Base-by-base conservation (phyloP, 2,329 filamentous ascomycete genomes). In the Cylindrodendrum hubeiense region DNA sequence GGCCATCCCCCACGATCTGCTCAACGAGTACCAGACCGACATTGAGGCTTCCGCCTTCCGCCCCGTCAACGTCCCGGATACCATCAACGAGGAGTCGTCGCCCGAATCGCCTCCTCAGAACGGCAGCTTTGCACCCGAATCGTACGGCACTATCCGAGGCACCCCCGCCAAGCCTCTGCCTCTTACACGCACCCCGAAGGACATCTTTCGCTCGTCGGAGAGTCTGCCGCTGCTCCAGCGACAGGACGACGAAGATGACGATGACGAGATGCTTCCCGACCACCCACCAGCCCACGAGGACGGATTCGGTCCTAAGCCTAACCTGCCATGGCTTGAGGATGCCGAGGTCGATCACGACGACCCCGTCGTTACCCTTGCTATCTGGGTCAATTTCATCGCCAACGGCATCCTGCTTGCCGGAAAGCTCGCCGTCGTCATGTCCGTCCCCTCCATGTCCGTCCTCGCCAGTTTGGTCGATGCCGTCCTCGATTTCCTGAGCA, bases 1-100 rank as follows among this genome's bases (percentile, higher is more conserved):
- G 9, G 95, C 93, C 30, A 88, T 97, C n/a, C 95, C 95, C 2
- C 95, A 97, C 76, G 91, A 95, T 73, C 84, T 98, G 47, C 90
- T 98, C 63, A 95, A 97, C 76, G 95, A 98, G 79, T 98, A 97
- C 79, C 90, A 80, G 37, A 78, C 90, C 68, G 84, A 91, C 68
- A 83, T 89, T 53, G 84, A 87, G 46, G 83, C 84, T 21, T 86
- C 84, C 41, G 84, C 84, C 24, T 85, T 88, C 67, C 84, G 83
- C 51, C 81, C 83, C 52, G 75, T 88, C 63, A 87, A 89, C 70
- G 86, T 94, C 7, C 92, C 93, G 2, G 84, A 88, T 33, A 94
- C 93, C 12, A 96, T 96, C 71, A 81, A 85, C n/a, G 93, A 96
- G 76, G 91, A 94, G 75, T 80, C 61, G 2, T 67, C 63, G 4